A percentile compares a stretch with the other conserved stretches of the same genome.
phyloP scores from a whole-genome alignment of 805 yeast species.

The Komagataella phaffii region DNA sequence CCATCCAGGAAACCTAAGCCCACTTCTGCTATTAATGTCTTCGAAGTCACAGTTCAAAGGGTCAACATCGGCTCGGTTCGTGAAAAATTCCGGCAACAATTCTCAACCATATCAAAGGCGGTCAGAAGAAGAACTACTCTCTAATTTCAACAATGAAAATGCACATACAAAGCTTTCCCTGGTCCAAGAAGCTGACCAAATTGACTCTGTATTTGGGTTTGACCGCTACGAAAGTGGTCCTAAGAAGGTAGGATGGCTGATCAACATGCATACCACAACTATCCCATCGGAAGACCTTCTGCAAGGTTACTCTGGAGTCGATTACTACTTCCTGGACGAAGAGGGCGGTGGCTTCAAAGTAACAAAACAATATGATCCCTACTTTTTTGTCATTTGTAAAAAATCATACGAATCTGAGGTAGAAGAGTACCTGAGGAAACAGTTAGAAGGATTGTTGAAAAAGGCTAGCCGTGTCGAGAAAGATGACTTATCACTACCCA shows the following conservation, averaged over 20 bases:
- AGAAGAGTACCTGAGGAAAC: constrained; percentile 68
- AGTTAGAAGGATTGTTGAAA: constrained; percentile 54
- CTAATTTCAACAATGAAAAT: background rate
- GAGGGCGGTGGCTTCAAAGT: constrained; percentile 95
- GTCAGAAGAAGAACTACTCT: background rate
- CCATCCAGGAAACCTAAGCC: background rate
- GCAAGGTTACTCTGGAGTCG: constrained; percentile 80
- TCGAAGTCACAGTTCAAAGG: constrained; percentile 7
- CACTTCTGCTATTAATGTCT: background rate
- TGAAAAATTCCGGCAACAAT: constrained; percentile 7
- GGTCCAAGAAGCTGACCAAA: constrained; percentile 44
- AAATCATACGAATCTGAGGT: constrained; percentile 57
- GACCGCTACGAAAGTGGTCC: constrained; percentile 66
- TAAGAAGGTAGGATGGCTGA: constrained; percentile 72
- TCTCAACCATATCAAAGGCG: background rate
- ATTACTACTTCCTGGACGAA: constrained; percentile 86
- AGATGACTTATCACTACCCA: constrained; percentile 73
- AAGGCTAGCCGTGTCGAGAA: constrained; percentile 39
- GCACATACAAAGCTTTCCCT: constrained; percentile 33
- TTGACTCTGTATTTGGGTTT: constrained; percentile 84
- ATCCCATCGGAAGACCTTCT: constrained; percentile 42
- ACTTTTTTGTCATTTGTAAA: constrained; percentile 60
- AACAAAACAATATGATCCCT: constrained; percentile 75
- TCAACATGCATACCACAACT: constrained; percentile 86
- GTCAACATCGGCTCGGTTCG: constrained; percentile 13